A percentile compares a stretch with the other conserved stretches of the same genome.
phyloP scores from a whole-genome alignment of 2,329 filamentous ascomycete genomes.

The Epichloe scottii region DNA sequence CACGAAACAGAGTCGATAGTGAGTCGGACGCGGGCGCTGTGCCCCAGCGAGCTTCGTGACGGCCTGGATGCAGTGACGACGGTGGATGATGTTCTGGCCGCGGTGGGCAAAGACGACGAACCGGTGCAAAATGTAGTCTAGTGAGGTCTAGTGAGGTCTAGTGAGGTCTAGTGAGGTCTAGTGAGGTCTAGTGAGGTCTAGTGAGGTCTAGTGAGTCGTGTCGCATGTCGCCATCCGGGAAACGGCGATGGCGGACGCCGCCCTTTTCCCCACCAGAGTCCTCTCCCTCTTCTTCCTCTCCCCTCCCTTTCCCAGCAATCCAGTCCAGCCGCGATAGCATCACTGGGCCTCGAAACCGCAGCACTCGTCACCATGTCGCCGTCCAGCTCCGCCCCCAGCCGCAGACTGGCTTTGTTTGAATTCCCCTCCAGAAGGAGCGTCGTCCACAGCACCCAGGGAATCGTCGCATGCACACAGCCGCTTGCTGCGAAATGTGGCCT shows the following conservation, averaged over 20 bases:
- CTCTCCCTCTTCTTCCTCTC: too few species aligned
- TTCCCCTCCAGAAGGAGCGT: slow-evolving; percentile 79
- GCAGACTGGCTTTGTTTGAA: slow-evolving; percentile 40
- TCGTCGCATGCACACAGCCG: slow-evolving; percentile 82
- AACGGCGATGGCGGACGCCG: too few species aligned
- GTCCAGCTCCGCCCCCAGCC: slow-evolving; percentile 33
- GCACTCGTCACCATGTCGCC: slow-evolving; percentile 29
- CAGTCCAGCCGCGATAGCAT: too few species aligned
- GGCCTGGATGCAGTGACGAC: slow-evolving; percentile 19
- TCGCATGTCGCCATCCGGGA: too few species aligned
- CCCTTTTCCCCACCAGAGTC: too few species aligned
- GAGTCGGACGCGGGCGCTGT: slow-evolving; percentile 20
- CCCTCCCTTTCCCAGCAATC: too few species aligned
- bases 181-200: too few species aligned
- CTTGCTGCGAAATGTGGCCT: slow-evolving; percentile 81
- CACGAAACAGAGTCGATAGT: slow-evolving; percentile 26
- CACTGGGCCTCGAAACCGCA: too few species aligned
- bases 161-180: too few species aligned
- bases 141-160: too few species aligned
- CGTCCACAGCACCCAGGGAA: slow-evolving; percentile 84
- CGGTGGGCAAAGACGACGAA: background rate
- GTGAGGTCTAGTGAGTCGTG: too few species aligned
- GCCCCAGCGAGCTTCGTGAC: slow-evolving; percentile 15
- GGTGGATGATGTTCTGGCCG: slow-evolving; percentile 16
- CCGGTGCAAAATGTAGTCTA: too few species aligned